These are phyloP conservation scores for Wallacemonas collosoma DNA, from an alignment of 208 protist species.

Conservation along the genomic window DNA sequence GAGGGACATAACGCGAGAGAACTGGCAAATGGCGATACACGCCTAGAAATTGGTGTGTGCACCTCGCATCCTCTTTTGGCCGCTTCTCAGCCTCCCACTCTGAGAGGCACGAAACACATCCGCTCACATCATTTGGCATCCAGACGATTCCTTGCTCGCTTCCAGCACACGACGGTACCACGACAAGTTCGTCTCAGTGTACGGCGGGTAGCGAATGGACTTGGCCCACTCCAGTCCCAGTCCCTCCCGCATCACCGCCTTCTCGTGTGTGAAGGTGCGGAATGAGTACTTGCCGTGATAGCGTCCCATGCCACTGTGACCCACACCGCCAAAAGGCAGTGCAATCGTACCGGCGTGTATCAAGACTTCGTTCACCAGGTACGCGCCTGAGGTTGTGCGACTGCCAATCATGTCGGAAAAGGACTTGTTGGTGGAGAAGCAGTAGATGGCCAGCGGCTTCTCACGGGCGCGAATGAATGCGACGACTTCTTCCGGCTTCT, in stretches of 20 bases:
- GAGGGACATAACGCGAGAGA: too few species aligned
- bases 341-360: slow-evolving; percentile 35
- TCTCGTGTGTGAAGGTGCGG: slow-evolving; percentile 64
- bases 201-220: slow-evolving; percentile 34
- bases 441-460: slow-evolving; percentile 91
- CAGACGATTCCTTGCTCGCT: slow-evolving; percentile 14
- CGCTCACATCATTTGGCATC: not conserved
- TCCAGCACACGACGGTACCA: slow-evolving; percentile 13
- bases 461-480: slow-evolving; percentile 50
- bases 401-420: slow-evolving; percentile 38
- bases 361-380: slow-evolving; percentile 73
- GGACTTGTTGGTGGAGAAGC: slow-evolving; percentile 72
- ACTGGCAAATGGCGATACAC: too few species aligned
- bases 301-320: slow-evolving; percentile 81
- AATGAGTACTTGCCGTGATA: slow-evolving; percentile 85
- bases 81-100: too few species aligned
- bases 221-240: slow-evolving; percentile 24
- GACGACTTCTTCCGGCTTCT: slow-evolving; percentile 53
- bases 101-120: too few species aligned
- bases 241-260: slow-evolving; percentile 25
- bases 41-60: too few species aligned
- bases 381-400: slow-evolving; percentile 48
- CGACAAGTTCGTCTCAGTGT: slow-evolving; percentile 20
- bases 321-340: slow-evolving; percentile 94
- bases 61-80: too few species aligned